phyloP scores from a whole-genome alignment of 1,284 basidiomycete species.

The Phaffia rhodozyma region DNA sequence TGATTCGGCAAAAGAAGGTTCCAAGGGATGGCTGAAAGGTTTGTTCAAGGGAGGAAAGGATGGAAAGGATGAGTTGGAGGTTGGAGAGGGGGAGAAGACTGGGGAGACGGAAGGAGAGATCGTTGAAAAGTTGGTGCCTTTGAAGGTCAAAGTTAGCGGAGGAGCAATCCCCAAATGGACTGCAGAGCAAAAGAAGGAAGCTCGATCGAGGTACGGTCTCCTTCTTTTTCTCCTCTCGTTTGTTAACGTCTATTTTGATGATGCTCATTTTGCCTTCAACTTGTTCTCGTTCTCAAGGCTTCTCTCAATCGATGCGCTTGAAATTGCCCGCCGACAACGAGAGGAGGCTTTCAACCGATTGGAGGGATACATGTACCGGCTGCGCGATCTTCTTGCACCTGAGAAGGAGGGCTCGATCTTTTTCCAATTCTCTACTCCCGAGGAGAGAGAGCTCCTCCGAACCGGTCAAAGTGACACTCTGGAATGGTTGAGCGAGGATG shows the following conservation, averaged over 20 bases:
- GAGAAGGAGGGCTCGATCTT: constrained; percentile 52
- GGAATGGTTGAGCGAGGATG: constrained; percentile 72
- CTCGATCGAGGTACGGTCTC: constrained; percentile 50
- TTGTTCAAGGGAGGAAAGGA: constrained; percentile 57
- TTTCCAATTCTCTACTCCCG: constrained; percentile 59
- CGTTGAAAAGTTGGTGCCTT: constrained; percentile 38
- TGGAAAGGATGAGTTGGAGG: constrained; percentile 30
- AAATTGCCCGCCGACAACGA: constrained; percentile 58
- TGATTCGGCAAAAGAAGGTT: constrained; percentile 57
- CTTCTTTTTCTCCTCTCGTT: not conserved
- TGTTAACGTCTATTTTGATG: not conserved
- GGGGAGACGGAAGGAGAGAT: constrained; percentile 26
- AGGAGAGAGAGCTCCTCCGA: constrained; percentile 56
- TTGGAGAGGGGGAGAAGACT: constrained; percentile 35
- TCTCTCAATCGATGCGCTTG: constrained; percentile 62
- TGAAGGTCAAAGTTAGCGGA: constrained; percentile 52
- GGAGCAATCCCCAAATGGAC: constrained; percentile 58
- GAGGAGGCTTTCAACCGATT: constrained; percentile 88
- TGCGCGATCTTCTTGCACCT: constrained; percentile 68
- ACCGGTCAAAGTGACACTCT: constrained; percentile 58
- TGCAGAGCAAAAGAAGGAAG: constrained; percentile 54
- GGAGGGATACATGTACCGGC: constrained; percentile 81
- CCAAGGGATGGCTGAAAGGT: constrained; percentile 58
- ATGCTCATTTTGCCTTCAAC: not conserved
- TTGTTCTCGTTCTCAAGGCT: constrained; percentile 44